Evolutionary conservation across 139 green algal species (phyloP).

Genomic region (Auxenochlorella pyrenoidosa): DNA sequence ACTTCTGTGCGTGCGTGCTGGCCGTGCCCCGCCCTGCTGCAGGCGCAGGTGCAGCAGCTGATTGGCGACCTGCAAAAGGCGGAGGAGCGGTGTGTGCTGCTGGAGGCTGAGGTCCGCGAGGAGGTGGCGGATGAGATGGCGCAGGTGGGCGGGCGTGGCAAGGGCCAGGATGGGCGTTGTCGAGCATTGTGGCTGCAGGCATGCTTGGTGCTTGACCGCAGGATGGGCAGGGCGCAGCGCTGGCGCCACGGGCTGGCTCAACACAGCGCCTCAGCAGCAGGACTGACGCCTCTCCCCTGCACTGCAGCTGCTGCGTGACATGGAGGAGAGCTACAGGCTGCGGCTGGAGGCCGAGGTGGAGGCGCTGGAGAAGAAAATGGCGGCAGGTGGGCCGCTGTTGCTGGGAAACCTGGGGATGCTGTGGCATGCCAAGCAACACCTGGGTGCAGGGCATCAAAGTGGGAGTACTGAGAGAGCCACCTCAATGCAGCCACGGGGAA

Average conservation of each 20-base stretch:
- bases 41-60: constrained; percentile 54
- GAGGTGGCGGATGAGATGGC: constrained; percentile 69
- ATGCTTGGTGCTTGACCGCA: too few relatives aligned
- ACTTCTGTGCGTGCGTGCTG: too few relatives aligned
- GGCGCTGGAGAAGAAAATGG: constrained; percentile 12
- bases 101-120: constrained; percentile 61
- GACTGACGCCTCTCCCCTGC: too few relatives aligned
- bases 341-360: constrained; percentile 42
- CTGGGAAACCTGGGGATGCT: not conserved
- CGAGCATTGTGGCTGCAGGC: too few relatives aligned
- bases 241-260: too few relatives aligned
- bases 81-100: constrained; percentile 50
- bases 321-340: constrained; percentile 64
- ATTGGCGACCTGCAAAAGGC: constrained; percentile 46
- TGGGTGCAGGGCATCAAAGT: too few relatives aligned
- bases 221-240: too few relatives aligned
- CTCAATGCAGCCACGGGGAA: too few relatives aligned
- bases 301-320: constrained; percentile 57
- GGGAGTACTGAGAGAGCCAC: too few relatives aligned
- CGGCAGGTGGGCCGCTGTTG: not conserved
- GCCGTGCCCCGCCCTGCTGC: constrained; percentile 7
- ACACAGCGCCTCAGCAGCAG: too few relatives aligned
- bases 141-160: not conserved
- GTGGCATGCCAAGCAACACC: not conserved
- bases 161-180: not conserved